phyloP scores from a whole-genome alignment of 176 grass and related monocot genomes.

The Carex pumila region DNA sequence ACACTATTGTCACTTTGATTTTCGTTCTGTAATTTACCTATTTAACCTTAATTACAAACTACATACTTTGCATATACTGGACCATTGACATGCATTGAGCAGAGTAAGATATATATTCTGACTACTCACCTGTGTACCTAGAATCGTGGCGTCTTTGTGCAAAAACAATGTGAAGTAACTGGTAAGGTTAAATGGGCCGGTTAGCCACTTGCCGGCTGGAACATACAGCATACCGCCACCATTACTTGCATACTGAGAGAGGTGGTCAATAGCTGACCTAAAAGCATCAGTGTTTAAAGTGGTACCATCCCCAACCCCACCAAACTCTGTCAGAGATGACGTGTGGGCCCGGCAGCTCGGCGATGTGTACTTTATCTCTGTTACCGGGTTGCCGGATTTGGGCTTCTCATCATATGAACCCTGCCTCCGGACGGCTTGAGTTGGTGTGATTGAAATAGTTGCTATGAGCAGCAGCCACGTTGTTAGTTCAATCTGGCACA shows the following conservation, averaged over 20 bases:
- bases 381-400: constrained; percentile 31
- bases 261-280: constrained; percentile 56
- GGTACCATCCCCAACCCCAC: constrained; percentile 57
- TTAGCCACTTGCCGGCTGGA: constrained; percentile 78
- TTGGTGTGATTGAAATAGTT: neutral
- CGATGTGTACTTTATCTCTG: constrained; percentile 52
- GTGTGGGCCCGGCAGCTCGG: constrained; percentile 57
- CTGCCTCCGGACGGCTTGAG: neutral
- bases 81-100: neutral
- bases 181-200: constrained; percentile 89
- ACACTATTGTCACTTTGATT: neutral
- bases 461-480: constrained; percentile 10
- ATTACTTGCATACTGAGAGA: constrained; percentile 51
- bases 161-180: constrained; percentile 90
- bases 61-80: neutral
- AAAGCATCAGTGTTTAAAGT: constrained; percentile 90
- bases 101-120: neutral
- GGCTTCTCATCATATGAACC: constrained; percentile 28
- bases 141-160: constrained; percentile 60
- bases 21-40: neutral
- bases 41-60: neutral
- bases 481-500: constrained; percentile 6
- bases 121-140: constrained; percentile 48
- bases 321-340: constrained; percentile 61
- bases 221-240: constrained; percentile 78